A percentile compares a stretch with the other conserved stretches of the same genome.
Evolutionary conservation across 441 rosid species (phyloP).

Genomic region (Brassica balearica): DNA sequence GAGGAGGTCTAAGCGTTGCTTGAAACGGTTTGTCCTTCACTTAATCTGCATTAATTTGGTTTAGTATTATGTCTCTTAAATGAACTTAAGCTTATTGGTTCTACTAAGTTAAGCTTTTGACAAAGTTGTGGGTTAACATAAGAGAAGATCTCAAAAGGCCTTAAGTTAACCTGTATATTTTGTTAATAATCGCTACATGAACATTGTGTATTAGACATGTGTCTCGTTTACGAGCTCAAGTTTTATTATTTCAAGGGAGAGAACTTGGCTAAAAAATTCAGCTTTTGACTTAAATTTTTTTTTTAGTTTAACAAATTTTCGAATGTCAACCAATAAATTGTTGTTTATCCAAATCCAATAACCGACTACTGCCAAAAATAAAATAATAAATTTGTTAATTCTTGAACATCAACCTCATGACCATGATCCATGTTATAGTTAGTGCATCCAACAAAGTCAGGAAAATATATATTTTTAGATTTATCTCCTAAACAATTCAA

Average conservation of each 20-base stretch:
- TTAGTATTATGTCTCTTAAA: background rate
- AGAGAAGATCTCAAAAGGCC: background rate
- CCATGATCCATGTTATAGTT: slow-evolving; percentile 22
- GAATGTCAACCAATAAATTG: slow-evolving; percentile 19
- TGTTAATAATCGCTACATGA: slow-evolving; percentile 1
- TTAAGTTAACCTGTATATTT: background rate
- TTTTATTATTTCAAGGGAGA: background rate
- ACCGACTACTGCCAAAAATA: slow-evolving; percentile 21
- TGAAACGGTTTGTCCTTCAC: slow-evolving; percentile 47
- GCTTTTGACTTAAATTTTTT: background rate
- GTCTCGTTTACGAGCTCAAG: background rate
- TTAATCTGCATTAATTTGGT: background rate
- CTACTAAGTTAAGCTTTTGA: too few species aligned
- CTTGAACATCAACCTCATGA: slow-evolving; percentile 10
- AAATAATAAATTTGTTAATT: background rate
- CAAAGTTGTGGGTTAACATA: background rate
- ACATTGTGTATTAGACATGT: background rate
- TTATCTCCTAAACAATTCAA: background rate
- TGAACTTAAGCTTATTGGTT: background rate
- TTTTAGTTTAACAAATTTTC: background rate
- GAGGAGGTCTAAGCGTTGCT: slow-evolving; percentile 60
- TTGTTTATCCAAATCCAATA: slow-evolving; percentile 22
- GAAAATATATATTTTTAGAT: background rate
- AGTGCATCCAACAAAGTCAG: slow-evolving; percentile 33
- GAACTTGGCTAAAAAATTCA: background rate